Evolutionary conservation across 2,329 filamentous ascomycete genomes (phyloP), one percentile per base, ranked within the genome.

Genomic region (Colletotrichum magnum): DNA sequence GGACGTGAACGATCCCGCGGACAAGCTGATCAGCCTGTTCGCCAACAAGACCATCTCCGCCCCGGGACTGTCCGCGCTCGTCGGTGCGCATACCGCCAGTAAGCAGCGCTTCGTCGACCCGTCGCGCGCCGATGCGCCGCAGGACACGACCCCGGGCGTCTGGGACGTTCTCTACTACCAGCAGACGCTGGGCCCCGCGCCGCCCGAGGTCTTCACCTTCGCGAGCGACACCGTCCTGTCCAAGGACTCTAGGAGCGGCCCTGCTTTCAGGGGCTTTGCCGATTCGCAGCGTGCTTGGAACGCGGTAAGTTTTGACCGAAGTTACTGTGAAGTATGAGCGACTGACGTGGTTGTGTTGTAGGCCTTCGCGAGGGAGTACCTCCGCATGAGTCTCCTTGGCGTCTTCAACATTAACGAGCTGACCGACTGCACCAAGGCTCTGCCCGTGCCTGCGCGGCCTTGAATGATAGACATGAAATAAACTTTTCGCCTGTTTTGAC

Each of bases 381-480:
- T 87, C 54, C 85, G 86, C 13, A 78, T 89, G 21, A 86, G 83
- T 45, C 77, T 89, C 2, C 82, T 89, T 6, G 87, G 87, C 2
- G 86, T 89, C 7, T 82, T 86, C 72, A 87, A 88, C 73, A 85
- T 89, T 74, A 88, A 89, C 74, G 75, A 79, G n/a, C 76, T 89
- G 50, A 86, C 82, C 12, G 87, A 89, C 69, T 89, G 87, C 80
- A 87, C 85, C 10, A 82, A 84, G 71, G 84, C 85, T 2, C 77
- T 89, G 5, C 87, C 83, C 41, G 32, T 36, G 32, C 32, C 32
- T 10, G 32, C 32, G 7, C 32, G 32, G 9, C 10, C 32, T 36
- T 36, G 32, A 36, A 36, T 10, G 32, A 36, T 12, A 10, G 32
- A 36, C 32, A 36, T 36, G 32, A 36, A 36, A 36, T n/a, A n/a